phyloP scores from a whole-genome alignment of 768 basidiomycete species.

The Cystoderma amianthinum region DNA sequence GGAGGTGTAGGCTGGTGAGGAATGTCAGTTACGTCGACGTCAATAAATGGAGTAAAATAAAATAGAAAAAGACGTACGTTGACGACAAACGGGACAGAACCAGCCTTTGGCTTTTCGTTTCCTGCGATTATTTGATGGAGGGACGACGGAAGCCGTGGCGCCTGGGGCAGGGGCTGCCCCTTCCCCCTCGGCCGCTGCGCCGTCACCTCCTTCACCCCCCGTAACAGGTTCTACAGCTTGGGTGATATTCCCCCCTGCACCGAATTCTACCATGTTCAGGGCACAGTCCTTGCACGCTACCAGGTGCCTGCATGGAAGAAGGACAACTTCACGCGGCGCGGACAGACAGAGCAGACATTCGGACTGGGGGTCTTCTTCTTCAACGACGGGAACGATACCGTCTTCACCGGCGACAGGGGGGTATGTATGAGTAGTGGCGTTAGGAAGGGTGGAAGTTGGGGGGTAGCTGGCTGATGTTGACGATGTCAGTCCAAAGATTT shows the following conservation, averaged over 20 bases:
- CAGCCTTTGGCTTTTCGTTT: conserved; percentile 95
- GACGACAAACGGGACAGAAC: conserved; percentile 95
- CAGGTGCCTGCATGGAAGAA: conserved; percentile 88
- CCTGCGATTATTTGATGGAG: conserved; percentile 39
- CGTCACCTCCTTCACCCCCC: conserved; percentile 15
- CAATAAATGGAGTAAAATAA: background rate
- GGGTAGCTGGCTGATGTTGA: conserved; percentile 25
- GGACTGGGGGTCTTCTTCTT: conserved; percentile 68
- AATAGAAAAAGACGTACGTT: conserved; percentile 52
- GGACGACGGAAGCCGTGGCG: conserved; percentile 15
- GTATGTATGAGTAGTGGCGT: conserved; percentile 28
- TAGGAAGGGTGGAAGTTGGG: conserved; percentile 19
- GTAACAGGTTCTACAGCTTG: conserved; percentile 39
- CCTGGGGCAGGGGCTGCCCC: conserved; percentile 15
- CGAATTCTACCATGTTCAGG: conserved; percentile 96
- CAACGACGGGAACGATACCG: conserved; percentile 28
- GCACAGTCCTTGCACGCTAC: conserved; percentile 96
- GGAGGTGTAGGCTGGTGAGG: conserved; percentile 72
- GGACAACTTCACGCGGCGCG: conserved; percentile 83
- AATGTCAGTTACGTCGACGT: background rate
- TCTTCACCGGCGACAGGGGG: conserved; percentile 29
- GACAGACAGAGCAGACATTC: conserved; percentile 92
- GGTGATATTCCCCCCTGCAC: conserved; percentile 84
- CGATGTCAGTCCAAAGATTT: conserved; percentile 87
- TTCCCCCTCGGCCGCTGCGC: conserved; percentile 9